Base-by-base conservation (phyloP, 2,329 filamentous ascomycete genomes). In the Coleophoma crateriformis region DNA sequence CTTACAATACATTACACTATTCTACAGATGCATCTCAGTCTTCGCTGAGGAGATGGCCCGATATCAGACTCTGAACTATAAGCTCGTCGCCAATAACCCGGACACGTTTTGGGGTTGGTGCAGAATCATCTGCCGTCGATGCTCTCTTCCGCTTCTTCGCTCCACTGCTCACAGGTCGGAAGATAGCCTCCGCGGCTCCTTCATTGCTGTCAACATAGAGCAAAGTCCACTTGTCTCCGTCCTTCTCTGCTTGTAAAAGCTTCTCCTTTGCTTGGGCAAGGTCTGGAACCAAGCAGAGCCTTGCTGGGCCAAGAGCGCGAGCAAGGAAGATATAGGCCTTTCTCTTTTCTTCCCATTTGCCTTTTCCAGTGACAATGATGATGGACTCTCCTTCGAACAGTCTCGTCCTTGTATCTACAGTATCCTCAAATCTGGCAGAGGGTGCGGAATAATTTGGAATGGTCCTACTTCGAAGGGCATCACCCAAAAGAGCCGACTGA, bases 11-110 rank as follows among this genome's bases (percentile, higher is more conserved):
- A 38, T n/a, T 7, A 17, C 15, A 38, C 27, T 27, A 27, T 27
- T 27, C 27, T 27, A 27, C 27, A 27, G 8, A 27, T 27, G 11
- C 6, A 27, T 33, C 22, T 44, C 41, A 44, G 14, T 27, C 27
- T 11, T 57, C 55, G 11, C 62, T 60, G 27, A 90, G 79, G 58
- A 96, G 69, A 53, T 83, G 81, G 1, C 91, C 92, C 46, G 96
- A 67, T 55, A 99, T 96, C 51, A 97, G 72, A 66, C 90, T 96
- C 73, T 99, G 92, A 49, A 95, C 84, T 19, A 97, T 82, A 63
- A 92, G 82, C 68, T 97, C 92, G 65, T 95, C 86, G 49, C 84
- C 86, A 47, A 95, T 78, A 41, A 94, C 77, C 54, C 77, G 79
- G 35, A 90, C 73, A 52, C 69, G 77, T 58, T 76, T 73, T 12